A percentile compares a stretch with the other conserved stretches of the same genome.
Conservation (phyloP, 192 early-diverging fungal species). For the Coemansia biformis region DNA sequence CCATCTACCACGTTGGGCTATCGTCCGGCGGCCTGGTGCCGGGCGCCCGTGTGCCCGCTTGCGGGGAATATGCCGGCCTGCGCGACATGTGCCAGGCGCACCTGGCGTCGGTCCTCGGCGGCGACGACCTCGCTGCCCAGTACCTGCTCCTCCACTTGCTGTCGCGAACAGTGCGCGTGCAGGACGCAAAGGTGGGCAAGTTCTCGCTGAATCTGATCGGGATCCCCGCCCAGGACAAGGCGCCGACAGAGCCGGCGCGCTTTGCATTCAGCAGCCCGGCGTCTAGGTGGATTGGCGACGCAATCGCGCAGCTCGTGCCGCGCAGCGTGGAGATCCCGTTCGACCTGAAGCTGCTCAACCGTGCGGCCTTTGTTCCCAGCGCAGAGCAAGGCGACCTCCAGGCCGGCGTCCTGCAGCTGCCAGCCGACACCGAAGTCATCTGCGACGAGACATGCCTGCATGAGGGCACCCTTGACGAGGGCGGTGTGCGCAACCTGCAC, state of each 20-base stretch:
- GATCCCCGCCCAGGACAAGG: slow-evolving; percentile 18
- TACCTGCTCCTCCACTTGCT: slow-evolving; percentile 65
- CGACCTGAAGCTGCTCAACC: slow-evolving; percentile 58
- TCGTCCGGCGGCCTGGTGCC: slow-evolving; percentile 8
- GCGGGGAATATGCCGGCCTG: slow-evolving; percentile 11
- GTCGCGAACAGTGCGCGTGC: slow-evolving; percentile 46
- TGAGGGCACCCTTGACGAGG: slow-evolving; percentile 63
- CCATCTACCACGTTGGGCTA: slow-evolving; percentile 25
- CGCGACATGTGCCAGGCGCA: slow-evolving; percentile 38
- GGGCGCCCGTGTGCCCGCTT: slow-evolving; percentile 1
- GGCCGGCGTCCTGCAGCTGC: slow-evolving; percentile 63
- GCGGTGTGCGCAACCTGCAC: slow-evolving; percentile 67
- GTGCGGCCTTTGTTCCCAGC: slow-evolving; percentile 53
- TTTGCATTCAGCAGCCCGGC: slow-evolving; percentile 30
- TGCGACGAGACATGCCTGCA: slow-evolving; percentile 68
- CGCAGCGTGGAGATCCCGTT: slow-evolving; percentile 59
- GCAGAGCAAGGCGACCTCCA: slow-evolving; percentile 53
- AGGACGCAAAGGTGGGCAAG: slow-evolving; percentile 60
- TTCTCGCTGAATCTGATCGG: slow-evolving; percentile 63
- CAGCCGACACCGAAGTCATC: slow-evolving; percentile 54
- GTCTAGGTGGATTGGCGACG: slow-evolving; percentile 26
- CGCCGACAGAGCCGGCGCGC: slow-evolving; percentile 2
- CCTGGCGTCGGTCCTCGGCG: slow-evolving; percentile 56
- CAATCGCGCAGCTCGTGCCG: slow-evolving; percentile 52
- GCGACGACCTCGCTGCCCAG: slow-evolving; percentile 63